A percentile compares a stretch with the other conserved stretches of the same genome.
Evolutionary conservation across 768 basidiomycete genomes (phyloP).

Genomic region (Albatrellus ellisii): DNA sequence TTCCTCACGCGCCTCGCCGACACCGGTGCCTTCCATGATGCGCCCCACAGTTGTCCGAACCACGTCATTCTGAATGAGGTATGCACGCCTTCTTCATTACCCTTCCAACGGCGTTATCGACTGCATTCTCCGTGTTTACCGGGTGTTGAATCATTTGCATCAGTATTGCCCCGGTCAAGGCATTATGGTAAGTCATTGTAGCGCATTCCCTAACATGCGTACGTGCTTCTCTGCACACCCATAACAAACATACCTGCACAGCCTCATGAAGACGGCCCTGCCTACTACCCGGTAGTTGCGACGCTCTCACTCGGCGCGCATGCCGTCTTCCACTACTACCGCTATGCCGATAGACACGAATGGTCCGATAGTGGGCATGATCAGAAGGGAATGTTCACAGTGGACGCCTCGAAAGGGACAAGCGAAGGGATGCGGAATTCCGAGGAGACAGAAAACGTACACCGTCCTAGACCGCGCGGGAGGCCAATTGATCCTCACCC

Average conservation of each 20-base stretch:
- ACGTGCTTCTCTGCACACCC: conserved; percentile 5
- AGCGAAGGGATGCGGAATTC: neutral
- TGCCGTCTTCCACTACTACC: conserved; percentile 72
- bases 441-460: conserved; percentile 5
- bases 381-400: no score
- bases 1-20: conserved; percentile 54
- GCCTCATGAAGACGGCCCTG: conserved; percentile 90
- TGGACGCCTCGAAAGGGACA: no score
- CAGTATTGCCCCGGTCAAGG: conserved; percentile 86
- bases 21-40: conserved; percentile 48
- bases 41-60: conserved; percentile 63
- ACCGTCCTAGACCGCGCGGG: conserved; percentile 18
- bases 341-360: no score
- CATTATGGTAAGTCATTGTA: conserved; percentile 80
- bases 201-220: conserved; percentile 3
- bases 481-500: conserved; percentile 52
- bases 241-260: conserved; percentile 22
- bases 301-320: conserved; percentile 86
- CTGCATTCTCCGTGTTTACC: conserved; percentile 10
- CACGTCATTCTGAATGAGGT: conserved; percentile 88
- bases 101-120: neutral
- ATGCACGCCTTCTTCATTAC: conserved; percentile 10
- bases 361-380: no score
- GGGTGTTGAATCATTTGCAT: no score
- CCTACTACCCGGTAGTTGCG: conserved; percentile 78